These are phyloP conservation scores for Puccinia triticina DNA, from an alignment of 1,284 basidiomycete species.

Conservation along the genomic window DNA sequence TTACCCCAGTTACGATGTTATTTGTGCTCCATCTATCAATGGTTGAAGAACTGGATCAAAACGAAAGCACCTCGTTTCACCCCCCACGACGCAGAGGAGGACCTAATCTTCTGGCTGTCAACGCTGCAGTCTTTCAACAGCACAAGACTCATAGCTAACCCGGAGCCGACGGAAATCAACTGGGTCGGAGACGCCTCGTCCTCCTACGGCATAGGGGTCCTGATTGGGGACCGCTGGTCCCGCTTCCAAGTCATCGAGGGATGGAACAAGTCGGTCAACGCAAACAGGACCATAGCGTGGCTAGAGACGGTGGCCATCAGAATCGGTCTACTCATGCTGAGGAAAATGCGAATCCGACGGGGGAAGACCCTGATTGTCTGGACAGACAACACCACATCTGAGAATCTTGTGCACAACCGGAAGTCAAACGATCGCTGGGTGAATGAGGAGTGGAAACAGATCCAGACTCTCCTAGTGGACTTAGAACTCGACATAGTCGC, in stretches of 20 bases:
- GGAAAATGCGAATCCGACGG: neutral
- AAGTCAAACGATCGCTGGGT: neutral
- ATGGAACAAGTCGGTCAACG: neutral
- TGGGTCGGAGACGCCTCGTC: slow-evolving; percentile 2
- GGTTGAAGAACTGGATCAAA: neutral
- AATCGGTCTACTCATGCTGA: neutral
- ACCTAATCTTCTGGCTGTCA: neutral
- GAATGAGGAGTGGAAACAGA: slow-evolving; percentile 24
- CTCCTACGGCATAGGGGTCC: neutral
- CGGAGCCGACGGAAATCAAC: neutral
- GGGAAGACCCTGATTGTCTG: slow-evolving; percentile 3
- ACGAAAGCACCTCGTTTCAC: neutral
- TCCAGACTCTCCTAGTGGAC: neutral
- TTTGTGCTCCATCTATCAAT: neutral
- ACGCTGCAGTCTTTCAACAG: neutral
- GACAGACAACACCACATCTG: slow-evolving; percentile 8
- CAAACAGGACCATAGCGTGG: neutral
- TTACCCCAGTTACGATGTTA: neutral
- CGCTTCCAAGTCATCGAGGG: neutral
- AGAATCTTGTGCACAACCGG: neutral
- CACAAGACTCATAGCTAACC: neutral
- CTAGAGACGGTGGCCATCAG: neutral
- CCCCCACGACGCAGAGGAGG: too few species aligned
- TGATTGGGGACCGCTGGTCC: neutral
- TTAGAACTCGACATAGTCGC: neutral